phyloP scores from a whole-genome alignment of 164 flowering plant species.

The Santalum album region DNA sequence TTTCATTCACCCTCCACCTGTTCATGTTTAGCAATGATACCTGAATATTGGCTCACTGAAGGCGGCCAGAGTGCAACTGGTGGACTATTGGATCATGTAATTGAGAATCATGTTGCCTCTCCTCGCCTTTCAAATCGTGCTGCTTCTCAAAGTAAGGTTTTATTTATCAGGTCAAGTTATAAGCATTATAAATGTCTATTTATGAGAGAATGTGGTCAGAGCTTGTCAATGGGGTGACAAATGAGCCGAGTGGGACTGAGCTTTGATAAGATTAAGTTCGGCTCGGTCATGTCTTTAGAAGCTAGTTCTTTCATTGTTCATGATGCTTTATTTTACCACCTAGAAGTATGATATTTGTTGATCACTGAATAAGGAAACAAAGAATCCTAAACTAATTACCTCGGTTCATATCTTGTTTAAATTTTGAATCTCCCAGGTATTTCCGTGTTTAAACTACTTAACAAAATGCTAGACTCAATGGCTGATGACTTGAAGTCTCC shows the following conservation, averaged over 20 bases:
- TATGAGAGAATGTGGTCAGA: background rate
- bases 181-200: background rate
- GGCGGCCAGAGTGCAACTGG: conserved; percentile 99
- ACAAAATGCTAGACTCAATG: conserved; percentile 56
- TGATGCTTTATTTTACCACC: too few species aligned
- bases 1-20: too few species aligned
- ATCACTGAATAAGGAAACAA: too few species aligned
- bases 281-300: too few species aligned
- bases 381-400: too few species aligned
- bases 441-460: conserved; percentile 63
- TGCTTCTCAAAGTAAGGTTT: conserved; percentile 66
- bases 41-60: conserved; percentile 94
- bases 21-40: conserved; percentile 67
- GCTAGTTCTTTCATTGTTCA: too few species aligned
- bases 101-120: conserved; percentile 80
- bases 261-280: too few species aligned
- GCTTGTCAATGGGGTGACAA: background rate
- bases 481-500: conserved; percentile 46
- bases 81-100: conserved; percentile 65
- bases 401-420: too few species aligned
- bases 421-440: too few species aligned
- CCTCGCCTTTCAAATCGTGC: conserved; percentile 81
- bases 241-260: too few species aligned
- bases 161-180: background rate
- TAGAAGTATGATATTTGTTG: too few species aligned